Evolutionary conservation across 1,284 basidiomycete genomes (phyloP).

Genomic region (Irpex sp.): DNA sequence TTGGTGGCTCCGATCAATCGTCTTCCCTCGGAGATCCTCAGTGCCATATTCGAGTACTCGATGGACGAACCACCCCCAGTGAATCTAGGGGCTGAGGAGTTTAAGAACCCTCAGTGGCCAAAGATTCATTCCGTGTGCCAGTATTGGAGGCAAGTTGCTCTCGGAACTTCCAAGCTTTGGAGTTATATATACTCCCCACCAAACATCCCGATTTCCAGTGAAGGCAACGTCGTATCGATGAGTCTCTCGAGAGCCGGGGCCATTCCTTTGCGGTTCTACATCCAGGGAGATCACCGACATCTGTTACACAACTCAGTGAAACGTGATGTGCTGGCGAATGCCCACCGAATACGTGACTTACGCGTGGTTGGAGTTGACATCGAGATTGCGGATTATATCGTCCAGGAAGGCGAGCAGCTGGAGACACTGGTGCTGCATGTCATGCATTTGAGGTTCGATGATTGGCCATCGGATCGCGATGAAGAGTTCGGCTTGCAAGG

Average conservation of each 20-base stretch:
- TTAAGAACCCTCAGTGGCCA: not conserved
- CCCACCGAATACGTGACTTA: too few species aligned
- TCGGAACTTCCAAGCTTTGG: not conserved
- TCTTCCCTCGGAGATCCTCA: not conserved
- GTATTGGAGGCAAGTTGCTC: not conserved
- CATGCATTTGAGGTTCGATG: not conserved
- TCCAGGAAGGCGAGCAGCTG: too few species aligned
- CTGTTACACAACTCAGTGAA: too few species aligned
- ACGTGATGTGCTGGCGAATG: too few species aligned
- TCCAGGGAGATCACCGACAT: too few species aligned
- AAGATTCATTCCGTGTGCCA: not conserved
- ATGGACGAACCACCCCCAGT: not conserved
- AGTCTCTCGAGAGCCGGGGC: not conserved
- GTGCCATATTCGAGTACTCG: not conserved
- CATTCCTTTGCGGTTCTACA: not conserved
- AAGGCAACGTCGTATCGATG: not conserved
- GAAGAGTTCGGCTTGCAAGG: not conserved
- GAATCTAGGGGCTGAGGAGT: not conserved
- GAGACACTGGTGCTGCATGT: too few species aligned
- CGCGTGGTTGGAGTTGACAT: too few species aligned
- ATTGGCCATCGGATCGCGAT: not conserved
- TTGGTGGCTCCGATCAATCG: not conserved
- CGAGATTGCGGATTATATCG: too few species aligned
- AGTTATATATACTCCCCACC: not conserved
- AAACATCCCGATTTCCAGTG: not conserved